Percentiles rank a stretch among this genome's conserved stretches.
Conservation (phyloP, 2,329 filamentous ascomycete species). For the Ascochyta viciae-villosae region DNA sequence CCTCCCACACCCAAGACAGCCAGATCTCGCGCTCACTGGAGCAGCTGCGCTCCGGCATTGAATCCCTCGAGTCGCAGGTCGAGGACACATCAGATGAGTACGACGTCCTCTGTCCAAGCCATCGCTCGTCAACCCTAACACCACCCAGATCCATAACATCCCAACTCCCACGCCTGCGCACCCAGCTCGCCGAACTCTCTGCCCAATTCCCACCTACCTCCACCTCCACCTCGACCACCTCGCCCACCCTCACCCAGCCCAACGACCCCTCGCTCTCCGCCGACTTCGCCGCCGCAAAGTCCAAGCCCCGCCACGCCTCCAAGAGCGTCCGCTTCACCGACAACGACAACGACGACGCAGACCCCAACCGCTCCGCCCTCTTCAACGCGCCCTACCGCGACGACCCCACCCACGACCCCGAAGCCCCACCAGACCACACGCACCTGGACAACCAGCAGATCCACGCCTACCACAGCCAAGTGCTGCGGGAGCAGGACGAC, state of each 20-base stretch:
- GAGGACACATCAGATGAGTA: constrained; percentile 65
- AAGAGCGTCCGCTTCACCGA: constrained; percentile 92
- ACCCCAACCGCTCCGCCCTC: constrained; percentile 62
- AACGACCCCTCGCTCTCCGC: constrained; percentile 50
- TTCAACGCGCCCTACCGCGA: constrained; percentile 72
- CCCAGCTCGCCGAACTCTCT: constrained; percentile 78
- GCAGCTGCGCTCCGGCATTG: constrained; percentile 81
- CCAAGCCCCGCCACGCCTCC: constrained; percentile 49
- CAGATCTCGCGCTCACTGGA: constrained; percentile 89
- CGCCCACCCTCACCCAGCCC: constrained; percentile 52
- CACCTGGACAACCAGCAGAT: constrained; percentile 82
- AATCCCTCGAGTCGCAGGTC: constrained; percentile 69
- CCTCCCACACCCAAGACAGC: constrained; percentile 81
- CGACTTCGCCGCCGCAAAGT: constrained; percentile 49
- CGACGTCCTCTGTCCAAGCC: constrained; percentile 8
- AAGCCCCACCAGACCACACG: constrained; percentile 58
- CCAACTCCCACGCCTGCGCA: constrained; percentile 71
- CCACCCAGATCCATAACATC: constrained; percentile 50
- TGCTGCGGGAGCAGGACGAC: constrained; percentile 88
- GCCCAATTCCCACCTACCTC: constrained; percentile 71
- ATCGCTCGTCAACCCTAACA: neutral
- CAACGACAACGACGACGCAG: constrained; percentile 48
- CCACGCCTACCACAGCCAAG: constrained; percentile 79
- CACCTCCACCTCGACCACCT: constrained; percentile 37
- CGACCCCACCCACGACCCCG: constrained; percentile 59